Evolutionary conservation across 2,329 filamentous ascomycete genomes (phyloP).

Genomic region (Fusarium heterosporum): DNA sequence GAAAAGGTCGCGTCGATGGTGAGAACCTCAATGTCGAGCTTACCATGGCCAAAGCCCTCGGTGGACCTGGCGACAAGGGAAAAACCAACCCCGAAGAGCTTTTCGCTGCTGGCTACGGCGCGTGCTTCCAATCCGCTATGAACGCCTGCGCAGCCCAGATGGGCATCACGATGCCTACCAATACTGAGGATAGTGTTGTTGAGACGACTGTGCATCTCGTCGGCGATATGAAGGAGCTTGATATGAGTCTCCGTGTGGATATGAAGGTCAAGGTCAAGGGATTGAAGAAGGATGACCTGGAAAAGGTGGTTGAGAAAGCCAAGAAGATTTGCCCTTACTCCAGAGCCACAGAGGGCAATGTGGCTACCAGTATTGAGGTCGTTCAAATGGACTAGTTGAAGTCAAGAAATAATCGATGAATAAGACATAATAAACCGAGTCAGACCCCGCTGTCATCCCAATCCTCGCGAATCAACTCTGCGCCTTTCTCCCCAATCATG

Average conservation of each 20-base stretch:
- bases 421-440: background rate
- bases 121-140: conserved; percentile 29
- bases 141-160: conserved; percentile 21
- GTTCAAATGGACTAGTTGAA: background rate
- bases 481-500: conserved; percentile 67
- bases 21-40: conserved; percentile 31
- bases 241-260: conserved; percentile 16
- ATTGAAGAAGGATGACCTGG: background rate
- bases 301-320: conserved; percentile 14
- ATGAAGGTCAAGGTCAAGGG: conserved; percentile 31
- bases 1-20: conserved; percentile 23
- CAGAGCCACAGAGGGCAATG: conserved; percentile 3
- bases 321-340: conserved; percentile 18
- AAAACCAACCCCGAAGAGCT: conserved; percentile 23
- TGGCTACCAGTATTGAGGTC: conserved; percentile 8
- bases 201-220: conserved; percentile 25
- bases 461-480: conserved; percentile 8
- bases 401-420: background rate
- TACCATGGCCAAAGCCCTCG: conserved; percentile 30
- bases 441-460: background rate
- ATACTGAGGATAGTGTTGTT: conserved; percentile 18
- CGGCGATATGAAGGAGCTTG: conserved; percentile 20
- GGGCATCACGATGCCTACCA: conserved; percentile 11
- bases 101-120: conserved; percentile 25
- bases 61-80: conserved; percentile 21